A percentile compares a stretch with the other conserved stretches of the same genome.
Conservation (phyloP, 176 grass and related monocot species). For the Rhynchospora pubera region DNA sequence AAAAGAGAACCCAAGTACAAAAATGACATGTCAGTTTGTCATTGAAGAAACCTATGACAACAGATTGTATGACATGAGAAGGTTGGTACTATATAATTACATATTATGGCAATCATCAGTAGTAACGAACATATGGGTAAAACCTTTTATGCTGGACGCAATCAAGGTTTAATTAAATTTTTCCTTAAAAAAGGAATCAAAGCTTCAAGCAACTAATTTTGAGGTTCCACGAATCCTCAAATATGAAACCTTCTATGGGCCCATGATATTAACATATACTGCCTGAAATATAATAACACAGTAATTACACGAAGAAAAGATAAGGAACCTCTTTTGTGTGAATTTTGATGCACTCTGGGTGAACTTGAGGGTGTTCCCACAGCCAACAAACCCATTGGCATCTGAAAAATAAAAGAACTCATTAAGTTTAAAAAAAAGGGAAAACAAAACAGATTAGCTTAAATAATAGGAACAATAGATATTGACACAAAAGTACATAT, state of each 20-base stretch:
- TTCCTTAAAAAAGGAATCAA: no score
- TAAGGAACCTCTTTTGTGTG: conserved; percentile 54
- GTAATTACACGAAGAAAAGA: not conserved
- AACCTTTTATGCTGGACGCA: no score
- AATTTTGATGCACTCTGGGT: conserved; percentile 67
- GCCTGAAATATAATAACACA: not conserved
- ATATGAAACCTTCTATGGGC: no score
- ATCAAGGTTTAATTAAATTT: no score
- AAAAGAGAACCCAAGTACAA: conserved; percentile 7
- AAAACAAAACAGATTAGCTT: not conserved
- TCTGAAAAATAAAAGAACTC: not conserved
- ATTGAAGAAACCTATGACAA: not conserved
- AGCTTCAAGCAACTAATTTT: no score
- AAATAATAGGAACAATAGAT: not conserved
- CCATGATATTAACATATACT: no score
- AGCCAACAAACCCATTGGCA: not conserved
- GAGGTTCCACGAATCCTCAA: no score
- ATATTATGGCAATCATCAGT: no score
- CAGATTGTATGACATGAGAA: not conserved
- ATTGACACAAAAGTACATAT: not conserved
- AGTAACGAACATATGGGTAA: no score
- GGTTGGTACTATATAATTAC: no score
- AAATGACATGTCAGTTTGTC: not conserved
- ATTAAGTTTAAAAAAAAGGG: not conserved
- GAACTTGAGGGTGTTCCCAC: conserved; percentile 56